Evolutionary conservation across 371 early-diverging fungal genomes (phyloP).

Genomic region (Antonospora locustae): DNA sequence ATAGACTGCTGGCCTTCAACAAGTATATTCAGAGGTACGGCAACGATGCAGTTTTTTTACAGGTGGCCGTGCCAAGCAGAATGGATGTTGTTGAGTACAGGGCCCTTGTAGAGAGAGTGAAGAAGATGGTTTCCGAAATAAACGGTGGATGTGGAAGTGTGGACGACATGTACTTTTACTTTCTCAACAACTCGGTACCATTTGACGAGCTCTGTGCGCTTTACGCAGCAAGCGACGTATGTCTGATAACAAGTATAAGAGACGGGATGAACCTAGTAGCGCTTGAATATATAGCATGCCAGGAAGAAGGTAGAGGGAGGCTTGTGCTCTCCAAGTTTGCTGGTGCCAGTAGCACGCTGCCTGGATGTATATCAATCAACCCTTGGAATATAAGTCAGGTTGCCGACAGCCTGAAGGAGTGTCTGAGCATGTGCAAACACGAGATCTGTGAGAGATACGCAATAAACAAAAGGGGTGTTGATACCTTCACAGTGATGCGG

Average conservation of each 20-base stretch:
- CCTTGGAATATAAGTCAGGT: constrained; percentile 93
- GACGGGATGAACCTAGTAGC: constrained; percentile 99
- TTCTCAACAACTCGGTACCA: constrained; percentile 78
- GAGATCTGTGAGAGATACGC: constrained; percentile 66
- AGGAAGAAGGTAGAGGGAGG: constrained; percentile 73
- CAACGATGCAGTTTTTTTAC: constrained; percentile 71
- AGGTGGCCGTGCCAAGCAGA: constrained; percentile 89
- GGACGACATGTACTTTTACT: constrained; percentile 88
- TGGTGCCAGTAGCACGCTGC: constrained; percentile 88
- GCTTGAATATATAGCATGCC: constrained; percentile 83
- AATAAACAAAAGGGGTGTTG: constrained; percentile 76
- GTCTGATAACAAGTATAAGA: constrained; percentile 82
- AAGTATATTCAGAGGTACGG: constrained; percentile 69
- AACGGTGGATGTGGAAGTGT: constrained; percentile 84
- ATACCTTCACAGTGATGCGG: constrained; percentile 84
- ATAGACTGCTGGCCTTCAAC: constrained; percentile 84
- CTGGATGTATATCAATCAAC: constrained; percentile 84
- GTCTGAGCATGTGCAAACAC: constrained; percentile 73
- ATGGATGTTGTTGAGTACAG: constrained; percentile 84
- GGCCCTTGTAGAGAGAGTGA: constrained; percentile 69
- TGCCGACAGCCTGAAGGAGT: constrained; percentile 69
- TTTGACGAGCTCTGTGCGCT: constrained; percentile 85
- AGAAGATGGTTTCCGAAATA: constrained; percentile 80
- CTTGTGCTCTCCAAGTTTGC: constrained; percentile 92
- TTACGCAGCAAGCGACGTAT: constrained; percentile 81